These are phyloP conservation scores for Chloranthus sessilifolius DNA, from an alignment of 164 flowering plant species.

Conservation along the genomic window DNA sequence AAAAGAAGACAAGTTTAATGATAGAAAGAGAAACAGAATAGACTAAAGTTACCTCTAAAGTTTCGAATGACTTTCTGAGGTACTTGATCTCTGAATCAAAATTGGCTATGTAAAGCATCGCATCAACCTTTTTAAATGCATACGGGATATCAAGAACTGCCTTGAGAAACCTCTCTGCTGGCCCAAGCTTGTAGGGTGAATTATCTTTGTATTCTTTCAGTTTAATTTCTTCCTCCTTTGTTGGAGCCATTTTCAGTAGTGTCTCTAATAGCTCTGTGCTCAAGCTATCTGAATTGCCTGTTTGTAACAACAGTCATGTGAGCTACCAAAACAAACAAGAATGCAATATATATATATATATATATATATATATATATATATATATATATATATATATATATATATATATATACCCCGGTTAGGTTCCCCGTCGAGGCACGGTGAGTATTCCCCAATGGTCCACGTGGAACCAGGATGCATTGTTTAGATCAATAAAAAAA, in stretches of 20 bases:
- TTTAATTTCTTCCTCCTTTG: slow-evolving; percentile 83
- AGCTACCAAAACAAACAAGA: too few relatives aligned
- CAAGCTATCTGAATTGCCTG: slow-evolving; percentile 77
- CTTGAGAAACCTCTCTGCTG: slow-evolving; percentile 81
- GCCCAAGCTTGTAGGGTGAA: slow-evolving; percentile 64
- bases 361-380: too few relatives aligned
- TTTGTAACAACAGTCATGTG: slow-evolving; percentile 4
- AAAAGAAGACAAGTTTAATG: too few relatives aligned
- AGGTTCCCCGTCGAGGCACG: too few relatives aligned
- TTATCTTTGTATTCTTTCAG: slow-evolving; percentile 64
- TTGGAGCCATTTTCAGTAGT: slow-evolving; percentile 83
- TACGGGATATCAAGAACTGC: slow-evolving; percentile 77
- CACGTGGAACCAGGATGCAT: too few relatives aligned
- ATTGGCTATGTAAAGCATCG: slow-evolving; percentile 81
- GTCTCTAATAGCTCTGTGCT: slow-evolving; percentile 90
- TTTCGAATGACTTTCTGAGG: slow-evolving; percentile 71
- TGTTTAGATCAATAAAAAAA: too few relatives aligned
- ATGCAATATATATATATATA: too few relatives aligned
- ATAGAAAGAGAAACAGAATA: neutral
- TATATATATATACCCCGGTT: too few relatives aligned
- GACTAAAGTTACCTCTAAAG: slow-evolving; percentile 61
- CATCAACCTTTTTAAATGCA: slow-evolving; percentile 80
- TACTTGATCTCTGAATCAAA: slow-evolving; percentile 83
- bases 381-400: too few relatives aligned
- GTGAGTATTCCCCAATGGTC: too few relatives aligned